Base-by-base conservation (phyloP, 2,329 filamentous ascomycete species). In the Xylaria polymorpha region DNA sequence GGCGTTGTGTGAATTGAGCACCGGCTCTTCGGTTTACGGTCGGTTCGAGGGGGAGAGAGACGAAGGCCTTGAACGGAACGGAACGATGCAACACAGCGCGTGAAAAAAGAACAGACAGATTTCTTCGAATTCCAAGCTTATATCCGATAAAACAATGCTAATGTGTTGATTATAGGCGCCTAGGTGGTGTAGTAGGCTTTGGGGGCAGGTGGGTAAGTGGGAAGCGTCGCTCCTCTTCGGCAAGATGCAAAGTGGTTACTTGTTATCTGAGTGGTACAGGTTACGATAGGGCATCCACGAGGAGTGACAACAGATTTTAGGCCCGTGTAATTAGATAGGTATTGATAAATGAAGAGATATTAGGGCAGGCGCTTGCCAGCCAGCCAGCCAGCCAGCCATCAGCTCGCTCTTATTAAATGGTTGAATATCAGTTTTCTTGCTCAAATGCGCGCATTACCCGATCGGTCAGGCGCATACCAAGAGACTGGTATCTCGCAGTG, bases 381-480 rank as follows among this genome's bases (percentile, higher is more conserved):
- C 41, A 44, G 43, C 43, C 43, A 44, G 25, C 25, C 25, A 37
- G 35, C 41, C 41, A 44, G 43, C 43, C 43, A 44, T 51, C 22
- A 10, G n/a, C 51, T 10, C n/a, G 14, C 32, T 56, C 51, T 56
- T 56, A 56, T 56, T 39, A 35, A 56, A 43, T 43, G 37, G 37
- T 29, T 20, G 10, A 14, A 58, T 43, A 29, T 43, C 51, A 32
- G 41, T 44, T 71, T 71, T 72, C 63, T 62, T 72, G 71, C 74
- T 72, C 72, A 74, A 74, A 73, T 68, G 62, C 44, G 60, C 71
- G 72, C 72, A 32, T 39, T 50, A 32, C 35, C 25, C 15, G 15
- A 50, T 50, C 15, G 20, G 46, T 50, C n/a, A 25, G 20, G 41
- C 41, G 18, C 18, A 15, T 15, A n/a, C 41, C 12, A 10, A 55